Evolutionary conservation across 208 protist genomes (phyloP), one percentile per base, ranked within the genome.

Genomic region (Acanthamoeba lenticulata): DNA sequence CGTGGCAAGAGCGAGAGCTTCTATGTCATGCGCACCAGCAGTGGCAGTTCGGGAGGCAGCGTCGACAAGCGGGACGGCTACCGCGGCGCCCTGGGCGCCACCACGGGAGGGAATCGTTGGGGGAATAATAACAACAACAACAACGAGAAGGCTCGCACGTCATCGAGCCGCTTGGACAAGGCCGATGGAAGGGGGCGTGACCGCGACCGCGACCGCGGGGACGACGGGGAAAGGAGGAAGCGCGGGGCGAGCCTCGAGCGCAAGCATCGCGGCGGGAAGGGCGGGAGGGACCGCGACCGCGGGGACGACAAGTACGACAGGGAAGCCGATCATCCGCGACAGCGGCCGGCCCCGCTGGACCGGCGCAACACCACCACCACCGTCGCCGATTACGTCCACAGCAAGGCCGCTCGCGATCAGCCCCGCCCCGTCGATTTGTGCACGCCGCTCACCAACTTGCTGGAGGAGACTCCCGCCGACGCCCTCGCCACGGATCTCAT

Each of bases 1-100:
- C 29, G 69, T 15, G 69, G 69, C 19, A 79, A 79, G 36, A 79
- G 69, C 69, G 69, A 79, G 69, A 79, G 69, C 69, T 79, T 79
- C 69, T 79, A 79, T 36, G 69, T 79, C 1, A 0, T 45, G 36
- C 69, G 69, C 24, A 79, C 69, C 32, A 79, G 69, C 69, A 74
- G 69, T 36, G 17, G 9, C 69, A 79, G 5, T 29, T 5, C 4
- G 4, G 69, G 69, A 17, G 69, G 38, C 69, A 4, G 15, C 13
- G 7, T 47, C 32, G 69, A 79, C 38, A 45, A 79, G 19, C 36
- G 69, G 21, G 69, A 45, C 32, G 9, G 36, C 32, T 79, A 79
- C 34, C 69, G 69, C 69, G 69, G 69, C 19, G 69, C 69, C 0
- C 34, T 45, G 1, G 69, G 34, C 2, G 69, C 69, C 4, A n/a